Conservation (phyloP, 345 rosid genomes). For the Arabidopsis arenosa region DNA sequence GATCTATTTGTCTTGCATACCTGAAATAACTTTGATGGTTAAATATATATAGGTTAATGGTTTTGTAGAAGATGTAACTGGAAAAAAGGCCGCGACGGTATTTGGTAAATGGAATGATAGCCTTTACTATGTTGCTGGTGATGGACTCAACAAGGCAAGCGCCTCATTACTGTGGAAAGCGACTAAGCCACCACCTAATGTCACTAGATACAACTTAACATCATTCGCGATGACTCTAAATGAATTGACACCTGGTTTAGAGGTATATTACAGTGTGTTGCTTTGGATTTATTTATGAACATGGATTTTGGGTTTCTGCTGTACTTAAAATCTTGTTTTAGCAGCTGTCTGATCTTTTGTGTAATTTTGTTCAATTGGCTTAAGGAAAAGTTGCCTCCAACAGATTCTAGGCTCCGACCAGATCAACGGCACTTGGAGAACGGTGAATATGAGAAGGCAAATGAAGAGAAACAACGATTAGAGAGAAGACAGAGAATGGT, state of each 20-base stretch:
- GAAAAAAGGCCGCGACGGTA: slow-evolving; percentile 67
- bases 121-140: slow-evolving; percentile 62
- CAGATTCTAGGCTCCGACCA: slow-evolving; percentile 96
- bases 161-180: slow-evolving; percentile 83
- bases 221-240: slow-evolving; percentile 90
- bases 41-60: slow-evolving; percentile 70
- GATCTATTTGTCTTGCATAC: background rate
- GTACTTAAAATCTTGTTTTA: background rate
- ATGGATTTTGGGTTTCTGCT: background rate
- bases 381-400: slow-evolving; percentile 96
- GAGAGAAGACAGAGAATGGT: slow-evolving; percentile 98
- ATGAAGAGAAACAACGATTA: slow-evolving; percentile 86
- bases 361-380: slow-evolving; percentile 2
- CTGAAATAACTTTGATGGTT: slow-evolving; percentile 6
- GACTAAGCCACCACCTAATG: slow-evolving; percentile 69
- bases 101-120: slow-evolving; percentile 97
- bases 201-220: slow-evolving; percentile 94
- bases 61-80: slow-evolving; percentile 72
- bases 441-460: slow-evolving; percentile 96
- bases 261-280: slow-evolving; percentile 57
- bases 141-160: slow-evolving; percentile 53
- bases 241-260: slow-evolving; percentile 82
- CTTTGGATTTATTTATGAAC: background rate
- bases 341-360: slow-evolving; percentile 3
- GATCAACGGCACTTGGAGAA: slow-evolving; percentile 97